phyloP scores from a whole-genome alignment of 495 filamentous ascomycete species.

The Daldinia concentrica region DNA sequence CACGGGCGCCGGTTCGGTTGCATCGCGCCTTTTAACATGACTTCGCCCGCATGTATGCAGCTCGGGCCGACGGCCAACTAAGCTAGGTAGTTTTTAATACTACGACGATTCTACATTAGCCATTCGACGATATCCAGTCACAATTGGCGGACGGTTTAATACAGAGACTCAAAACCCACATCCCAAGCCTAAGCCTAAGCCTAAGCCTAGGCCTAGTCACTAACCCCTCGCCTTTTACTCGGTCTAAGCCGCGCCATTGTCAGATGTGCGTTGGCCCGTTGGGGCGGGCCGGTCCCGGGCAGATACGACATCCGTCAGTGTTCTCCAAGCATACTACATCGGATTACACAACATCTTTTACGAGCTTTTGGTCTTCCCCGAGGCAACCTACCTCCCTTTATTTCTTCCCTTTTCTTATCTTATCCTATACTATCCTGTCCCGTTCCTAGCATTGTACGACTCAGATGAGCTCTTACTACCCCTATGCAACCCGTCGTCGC shows the following conservation, averaged over 20 bases:
- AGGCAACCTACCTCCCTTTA: constrained; percentile 36
- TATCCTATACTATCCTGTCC: constrained; percentile 26
- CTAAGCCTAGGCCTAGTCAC: neutral
- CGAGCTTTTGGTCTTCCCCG: constrained; percentile 33
- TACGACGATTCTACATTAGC: neutral
- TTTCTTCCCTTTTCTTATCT: constrained; percentile 11
- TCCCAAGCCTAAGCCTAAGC: no score
- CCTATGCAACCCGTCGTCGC: constrained; percentile 24
- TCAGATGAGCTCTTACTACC: constrained; percentile 24
- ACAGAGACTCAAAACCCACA: constrained; percentile 3
- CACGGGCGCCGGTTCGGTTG: constrained; percentile 7
- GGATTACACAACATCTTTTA: constrained; percentile 41
- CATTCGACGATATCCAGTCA: constrained; percentile 5
- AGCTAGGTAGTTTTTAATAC: neutral
- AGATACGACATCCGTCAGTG: constrained; percentile 38
- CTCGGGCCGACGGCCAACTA: constrained; percentile 30
- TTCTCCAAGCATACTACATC: constrained; percentile 31
- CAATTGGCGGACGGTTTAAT: constrained; percentile 3
- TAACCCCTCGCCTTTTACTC: neutral
- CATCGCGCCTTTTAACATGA: constrained; percentile 35
- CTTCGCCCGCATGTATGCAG: constrained; percentile 12
- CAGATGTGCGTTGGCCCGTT: constrained; percentile 42
- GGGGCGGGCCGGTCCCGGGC: constrained; percentile 39
- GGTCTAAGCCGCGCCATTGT: constrained; percentile 27
- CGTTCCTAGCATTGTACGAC: constrained; percentile 26